Base-by-base conservation (phyloP, 139 green algal species). In the Trebouxia sp. region DNA sequence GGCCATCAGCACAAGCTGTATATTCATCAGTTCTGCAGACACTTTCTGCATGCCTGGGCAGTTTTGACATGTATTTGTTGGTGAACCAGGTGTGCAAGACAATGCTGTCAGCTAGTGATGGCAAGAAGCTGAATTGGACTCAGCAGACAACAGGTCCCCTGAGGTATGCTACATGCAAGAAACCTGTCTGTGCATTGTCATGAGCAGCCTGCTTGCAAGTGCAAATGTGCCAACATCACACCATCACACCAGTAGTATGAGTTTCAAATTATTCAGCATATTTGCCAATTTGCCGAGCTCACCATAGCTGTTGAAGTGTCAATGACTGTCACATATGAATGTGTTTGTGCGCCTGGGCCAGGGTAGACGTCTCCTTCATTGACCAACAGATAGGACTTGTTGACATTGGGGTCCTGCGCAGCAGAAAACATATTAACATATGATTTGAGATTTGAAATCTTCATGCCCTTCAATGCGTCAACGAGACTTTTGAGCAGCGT, bases 321-420 rank as follows among this genome's bases (percentile, higher is more conserved):
- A 24, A 80, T 80, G 75, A 80, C 75, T 22, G 75, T 80, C 6
- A 80, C 51, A 41, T 80, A 80, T 3, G 50, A 72, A 20, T 72
- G 65, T 10, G 47, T 45, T 17, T 50, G 15, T 30, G 43, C 48
- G 75, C 37, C 51, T n/a, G 75, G 50, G 14, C 65, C 51, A 20
- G 75, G 62, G 75, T 80, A 80, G 22, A 70, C 65, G 48, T 80
- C 75, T 42, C 75, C 75, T 35, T 80, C 75, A 39, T 80, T 80
- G 37, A 70, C 50, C 41, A 80, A 80, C 7, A 80, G n/a, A 32
- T 80, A 80, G 3, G 62, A 80, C 53, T 72, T 72, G 35, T 47
- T 51, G 32, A 38, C 14, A 11, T 14, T 45, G 22, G 75, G 50
- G 32, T 80, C 75, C 75, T 80, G 51, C 51, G 72, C 10, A 70